Evolutionary conservation across 2,329 filamentous ascomycete genomes (phyloP).

Genomic region (Pestalotiopsis sp.): DNA sequence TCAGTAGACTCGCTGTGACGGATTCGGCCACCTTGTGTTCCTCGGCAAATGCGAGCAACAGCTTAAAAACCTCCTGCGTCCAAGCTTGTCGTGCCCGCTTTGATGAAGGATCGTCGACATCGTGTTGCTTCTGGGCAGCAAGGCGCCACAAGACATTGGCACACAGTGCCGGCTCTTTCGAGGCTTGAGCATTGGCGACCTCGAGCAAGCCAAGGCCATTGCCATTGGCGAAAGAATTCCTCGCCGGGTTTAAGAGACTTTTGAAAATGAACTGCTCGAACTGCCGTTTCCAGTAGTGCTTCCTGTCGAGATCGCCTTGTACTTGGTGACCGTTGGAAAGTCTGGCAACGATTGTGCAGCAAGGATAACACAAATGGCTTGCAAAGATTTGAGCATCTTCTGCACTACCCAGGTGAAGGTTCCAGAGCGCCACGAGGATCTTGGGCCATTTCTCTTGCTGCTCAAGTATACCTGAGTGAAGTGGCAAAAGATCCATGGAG

Average conservation of each 20-base stretch:
- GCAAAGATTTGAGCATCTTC: slow-evolving; percentile 53
- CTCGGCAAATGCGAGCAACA: slow-evolving; percentile 24
- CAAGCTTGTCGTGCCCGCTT: slow-evolving; percentile 32
- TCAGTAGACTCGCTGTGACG: slow-evolving; percentile 28
- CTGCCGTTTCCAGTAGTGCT: slow-evolving; percentile 46
- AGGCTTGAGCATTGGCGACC: slow-evolving; percentile 42
- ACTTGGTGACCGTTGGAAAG: slow-evolving; percentile 35
- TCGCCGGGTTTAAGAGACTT: slow-evolving; percentile 55
- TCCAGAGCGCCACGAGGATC: slow-evolving; percentile 51
- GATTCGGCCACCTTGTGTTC: slow-evolving; percentile 22
- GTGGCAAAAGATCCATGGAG: slow-evolving; percentile 34
- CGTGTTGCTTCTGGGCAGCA: slow-evolving; percentile 28
- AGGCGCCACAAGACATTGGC: slow-evolving; percentile 45
- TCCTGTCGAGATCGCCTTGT: slow-evolving; percentile 26
- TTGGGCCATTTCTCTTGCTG: slow-evolving; percentile 50
- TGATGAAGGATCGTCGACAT: slow-evolving; percentile 29
- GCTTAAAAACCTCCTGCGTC: slow-evolving; percentile 28
- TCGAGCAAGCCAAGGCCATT: slow-evolving; percentile 44
- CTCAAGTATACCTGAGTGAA: slow-evolving; percentile 34
- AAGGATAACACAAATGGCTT: slow-evolving; percentile 44
- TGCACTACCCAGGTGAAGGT: slow-evolving; percentile 53
- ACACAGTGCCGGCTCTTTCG: slow-evolving; percentile 36
- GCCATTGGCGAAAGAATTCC: slow-evolving; percentile 47
- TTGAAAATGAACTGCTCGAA: slow-evolving; percentile 52
- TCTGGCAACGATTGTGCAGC: slow-evolving; percentile 42